Evolutionary conservation across 23 red algal genomes (phyloP), one percentile per base, ranked within the genome.

Genomic region (Chondrus crispus): DNA sequence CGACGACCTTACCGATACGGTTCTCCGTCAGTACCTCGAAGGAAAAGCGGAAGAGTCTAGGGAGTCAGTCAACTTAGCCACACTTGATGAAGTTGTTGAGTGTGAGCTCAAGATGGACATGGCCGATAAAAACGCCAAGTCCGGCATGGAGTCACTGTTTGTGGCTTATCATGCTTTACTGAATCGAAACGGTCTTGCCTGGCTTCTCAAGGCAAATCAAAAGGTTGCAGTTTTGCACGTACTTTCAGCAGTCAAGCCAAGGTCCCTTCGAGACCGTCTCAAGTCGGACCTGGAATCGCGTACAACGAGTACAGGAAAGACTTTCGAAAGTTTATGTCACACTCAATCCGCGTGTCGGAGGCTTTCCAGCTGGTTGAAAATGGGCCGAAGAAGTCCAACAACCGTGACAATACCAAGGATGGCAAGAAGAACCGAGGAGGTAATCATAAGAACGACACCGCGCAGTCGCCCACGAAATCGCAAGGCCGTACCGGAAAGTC

Each of bases 41-140:
- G 2, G 4, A 43, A 49, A 71, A 46, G 60, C 55, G 9, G 3
- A 73, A 87, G 60, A 87, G 29, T 37, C 55, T 10, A 63, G 43
- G 41, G 36, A 70, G 0, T 1, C 38, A 10, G 4, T 72, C 13
- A 71, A 38, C 22, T 0, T 87, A 43, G 40, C 39, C 40, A 4
- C 9, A 30, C 22, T 87, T 14, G 60, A 87, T 33, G 24, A 28
- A 30, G 3, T 87, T 18, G 50, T 87, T 18, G n/a, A 53, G 64
- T 20, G 54, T 33, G 26, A 87, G 50, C 60, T 87, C 5, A 71
- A 70, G 0, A 87, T 87, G 54, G 82, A 87, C 22, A 87, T 87
- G 62, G 11, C 22, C 0, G 82, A 87, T 20, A 9, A 18, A 55
- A 68, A 1, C 3, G 55, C 55, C 60, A 0, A 0, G 26, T 66